Percentiles rank a stretch among this genome's conserved stretches.
Conservation (phyloP, 225 moss, liverwort and hornwort species). For the Marchantia polymorpha region DNA sequence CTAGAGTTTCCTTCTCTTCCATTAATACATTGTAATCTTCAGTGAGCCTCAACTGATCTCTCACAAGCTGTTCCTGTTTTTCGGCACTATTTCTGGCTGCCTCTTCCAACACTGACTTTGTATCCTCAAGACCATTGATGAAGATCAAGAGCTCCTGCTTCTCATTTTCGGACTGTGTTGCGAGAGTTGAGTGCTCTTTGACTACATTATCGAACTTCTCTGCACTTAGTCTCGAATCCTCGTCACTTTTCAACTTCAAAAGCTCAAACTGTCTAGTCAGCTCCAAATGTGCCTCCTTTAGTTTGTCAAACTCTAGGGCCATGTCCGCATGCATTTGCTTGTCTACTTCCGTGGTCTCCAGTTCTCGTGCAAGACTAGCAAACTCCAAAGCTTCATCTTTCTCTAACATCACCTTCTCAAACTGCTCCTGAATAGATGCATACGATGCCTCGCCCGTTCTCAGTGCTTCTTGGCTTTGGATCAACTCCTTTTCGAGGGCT, state of each 20-base stretch:
- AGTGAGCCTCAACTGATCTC: conserved; percentile 11
- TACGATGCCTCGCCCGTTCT: conserved; percentile 14
- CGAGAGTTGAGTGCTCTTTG: conserved; percentile 17
- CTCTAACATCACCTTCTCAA: conserved; percentile 9
- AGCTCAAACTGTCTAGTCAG: conserved; percentile 9
- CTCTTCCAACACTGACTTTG: conserved; percentile 30
- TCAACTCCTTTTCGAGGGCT: conserved; percentile 29
- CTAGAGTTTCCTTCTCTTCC: conserved; percentile 24
- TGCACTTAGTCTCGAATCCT: conserved; percentile 7
- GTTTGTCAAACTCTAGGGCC: conserved; percentile 29
- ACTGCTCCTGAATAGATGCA: conserved; percentile 9
- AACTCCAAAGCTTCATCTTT: conserved; percentile 9
- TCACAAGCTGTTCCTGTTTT: conserved; percentile 14
- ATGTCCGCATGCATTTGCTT: conserved; percentile 16
- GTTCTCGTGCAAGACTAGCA: conserved; percentile 13
- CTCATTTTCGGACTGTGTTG: conserved; percentile 26
- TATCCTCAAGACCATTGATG: conserved; percentile 20
- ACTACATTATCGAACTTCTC: conserved; percentile 17
- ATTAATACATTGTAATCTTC: conserved; percentile 13
- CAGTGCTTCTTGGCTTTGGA: conserved; percentile 23
- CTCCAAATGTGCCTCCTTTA: conserved; percentile 22
- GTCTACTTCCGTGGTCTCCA: conserved; percentile 28
- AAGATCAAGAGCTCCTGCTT: conserved; percentile 30
- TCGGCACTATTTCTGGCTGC: conserved; percentile 18
- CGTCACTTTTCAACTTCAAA: conserved; percentile 11